Conservation (phyloP, 2,329 filamentous ascomycete species). For the Phyllachora maydis region DNA sequence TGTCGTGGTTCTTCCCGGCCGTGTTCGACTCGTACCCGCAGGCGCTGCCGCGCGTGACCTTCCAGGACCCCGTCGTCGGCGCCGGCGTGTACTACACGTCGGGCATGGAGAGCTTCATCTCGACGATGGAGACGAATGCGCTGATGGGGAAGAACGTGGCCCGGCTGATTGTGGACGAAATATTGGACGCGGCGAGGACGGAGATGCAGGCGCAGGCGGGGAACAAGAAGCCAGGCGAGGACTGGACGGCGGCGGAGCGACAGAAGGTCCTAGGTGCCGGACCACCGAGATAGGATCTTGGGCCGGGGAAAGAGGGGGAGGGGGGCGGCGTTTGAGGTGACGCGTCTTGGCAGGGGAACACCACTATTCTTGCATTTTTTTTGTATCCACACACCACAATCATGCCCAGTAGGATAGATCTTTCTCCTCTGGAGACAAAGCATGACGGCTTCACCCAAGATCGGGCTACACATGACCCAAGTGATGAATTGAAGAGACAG, state of each 20-base stretch:
- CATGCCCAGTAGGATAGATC: too few species aligned
- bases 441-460: too few species aligned
- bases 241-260: not conserved
- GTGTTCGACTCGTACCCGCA: conserved; percentile 74
- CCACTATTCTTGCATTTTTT: too few species aligned
- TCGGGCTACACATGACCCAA: too few species aligned
- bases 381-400: too few species aligned
- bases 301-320: too few species aligned
- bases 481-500: too few species aligned
- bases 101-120: conserved; percentile 82
- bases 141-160: conserved; percentile 81
- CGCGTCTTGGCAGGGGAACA: too few species aligned
- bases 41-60: conserved; percentile 65
- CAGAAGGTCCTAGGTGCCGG: too few species aligned
- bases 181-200: conserved; percentile 12
- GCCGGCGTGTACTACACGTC: conserved; percentile 49
- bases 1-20: conserved; percentile 63
- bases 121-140: conserved; percentile 91
- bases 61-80: conserved; percentile 58
- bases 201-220: conserved; percentile 1
- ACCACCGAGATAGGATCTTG: too few species aligned
- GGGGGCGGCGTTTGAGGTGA: too few species aligned
- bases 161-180: conserved; percentile 44
- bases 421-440: too few species aligned
- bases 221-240: conserved; percentile 1